Conservation (phyloP, 1,139 yeast genomes). For the Sugiyamaella pinicola region DNA sequence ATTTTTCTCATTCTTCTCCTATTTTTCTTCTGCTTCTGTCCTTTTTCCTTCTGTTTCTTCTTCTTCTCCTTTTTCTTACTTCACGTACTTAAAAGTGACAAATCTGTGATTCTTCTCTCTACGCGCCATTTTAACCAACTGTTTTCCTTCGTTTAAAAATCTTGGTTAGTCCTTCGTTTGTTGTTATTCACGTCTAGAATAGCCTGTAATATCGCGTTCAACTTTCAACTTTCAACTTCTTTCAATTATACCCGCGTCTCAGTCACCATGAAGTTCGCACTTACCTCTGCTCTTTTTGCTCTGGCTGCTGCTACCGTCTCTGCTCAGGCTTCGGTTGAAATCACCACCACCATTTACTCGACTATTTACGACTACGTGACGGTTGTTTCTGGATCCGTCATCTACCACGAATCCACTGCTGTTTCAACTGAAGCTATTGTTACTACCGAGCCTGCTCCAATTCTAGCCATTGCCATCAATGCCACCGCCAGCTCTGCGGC, state of each 20-base stretch:
- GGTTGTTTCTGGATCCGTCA: conserved; percentile 23
- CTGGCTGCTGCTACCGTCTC: conserved; percentile 18
- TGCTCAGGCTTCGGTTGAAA: conserved; percentile 23
- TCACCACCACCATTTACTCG: conserved; percentile 33
- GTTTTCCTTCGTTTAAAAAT: conserved; percentile 13
- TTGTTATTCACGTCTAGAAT: not conserved
- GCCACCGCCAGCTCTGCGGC: conserved; percentile 23
- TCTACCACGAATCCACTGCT: conserved; percentile 19
- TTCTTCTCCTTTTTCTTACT: not conserved
- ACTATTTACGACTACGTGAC: conserved; percentile 35
- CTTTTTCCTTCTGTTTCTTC: not conserved
- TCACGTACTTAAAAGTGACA: not conserved
- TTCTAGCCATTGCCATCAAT: conserved; percentile 23
- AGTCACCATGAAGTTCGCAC: conserved; percentile 14
- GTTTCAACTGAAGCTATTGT: conserved; percentile 25
- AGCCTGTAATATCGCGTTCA: not conserved
- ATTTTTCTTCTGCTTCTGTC: not conserved
- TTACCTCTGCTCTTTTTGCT: conserved; percentile 17
- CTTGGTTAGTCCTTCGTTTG: not conserved
- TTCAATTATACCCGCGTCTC: not conserved
- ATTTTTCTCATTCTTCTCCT: not conserved
- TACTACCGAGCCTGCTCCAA: conserved; percentile 24
- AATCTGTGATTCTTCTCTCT: not conserved
- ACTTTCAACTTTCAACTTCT: not conserved
- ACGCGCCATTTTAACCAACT: conserved; percentile 7